phyloP scores from a whole-genome alignment of 306 rosid species.

The Prunus mira region DNA sequence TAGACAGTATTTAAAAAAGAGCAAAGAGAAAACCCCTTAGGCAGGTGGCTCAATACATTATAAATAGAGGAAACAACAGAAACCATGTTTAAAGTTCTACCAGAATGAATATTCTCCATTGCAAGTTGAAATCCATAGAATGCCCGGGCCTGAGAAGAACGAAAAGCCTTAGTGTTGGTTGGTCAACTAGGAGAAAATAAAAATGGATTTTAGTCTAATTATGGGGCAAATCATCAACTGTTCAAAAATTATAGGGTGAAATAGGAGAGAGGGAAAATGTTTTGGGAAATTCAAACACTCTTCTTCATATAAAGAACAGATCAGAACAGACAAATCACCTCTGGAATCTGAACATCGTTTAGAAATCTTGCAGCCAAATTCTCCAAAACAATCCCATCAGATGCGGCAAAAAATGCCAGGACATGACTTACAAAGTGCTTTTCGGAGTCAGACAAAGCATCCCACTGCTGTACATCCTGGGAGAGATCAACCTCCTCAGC shows the following conservation, averaged over 20 bases:
- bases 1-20: conserved; percentile 18
- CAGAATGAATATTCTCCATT: conserved; percentile 93
- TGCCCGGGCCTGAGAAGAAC: conserved; percentile 69
- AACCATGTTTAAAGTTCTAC: conserved; percentile 36
- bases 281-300: not conserved
- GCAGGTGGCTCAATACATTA: conserved; percentile 23
- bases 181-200: conserved; percentile 16
- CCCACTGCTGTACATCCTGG: conserved; percentile 69
- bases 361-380: conserved; percentile 86
- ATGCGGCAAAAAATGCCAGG: conserved; percentile 87
- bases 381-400: conserved; percentile 91
- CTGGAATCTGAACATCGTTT: conserved; percentile 80
- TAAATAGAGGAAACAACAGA: conserved; percentile 12
- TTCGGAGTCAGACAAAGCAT: conserved; percentile 63
- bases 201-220: not conserved
- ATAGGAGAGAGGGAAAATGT: not conserved
- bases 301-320: not conserved
- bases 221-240: not conserved
- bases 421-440: conserved; percentile 76
- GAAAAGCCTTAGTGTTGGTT: conserved; percentile 24
- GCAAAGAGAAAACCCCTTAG: conserved; percentile 5
- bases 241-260: not conserved
- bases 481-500: conserved; percentile 97
- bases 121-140: conserved; percentile 94
- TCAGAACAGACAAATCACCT: conserved; percentile 39